Base-by-base conservation (phyloP, 106 monocot genomes). In the Dendrobium nobile region DNA sequence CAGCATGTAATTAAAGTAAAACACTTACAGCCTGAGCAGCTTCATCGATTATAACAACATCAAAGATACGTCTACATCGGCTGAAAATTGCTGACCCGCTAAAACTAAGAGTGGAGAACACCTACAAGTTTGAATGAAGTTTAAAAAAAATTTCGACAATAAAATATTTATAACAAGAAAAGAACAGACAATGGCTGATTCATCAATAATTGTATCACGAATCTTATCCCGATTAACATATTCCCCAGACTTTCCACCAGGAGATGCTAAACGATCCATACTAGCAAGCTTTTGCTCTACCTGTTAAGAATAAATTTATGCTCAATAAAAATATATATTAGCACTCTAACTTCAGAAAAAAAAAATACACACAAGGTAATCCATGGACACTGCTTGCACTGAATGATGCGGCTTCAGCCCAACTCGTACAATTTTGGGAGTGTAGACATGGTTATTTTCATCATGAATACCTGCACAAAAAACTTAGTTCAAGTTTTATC, bases 21-120 rank as follows among this genome's bases (percentile, higher is more conserved):
- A 51, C 33, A 81, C 92, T 84, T 91, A 99, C 98, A 65, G 98
- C 98, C 88, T 99, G 98, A 82, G 98, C 98, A 87, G 98, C 98
- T 90, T 99, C 98, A 88, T 99, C 98, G 51, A 99, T 99, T 83
- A 99, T 95, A 64, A 99, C 98, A 80, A 99, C 93, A 99, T 99
- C 98, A 88, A 99, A 99, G 20, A 80, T 81, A 47, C 91, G 89
- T 82, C 88, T 91, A 93, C 90, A 87, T 80, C 86, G 85, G 84
- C 84, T 87, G 82, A 99, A 95, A 56, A 89, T 56, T 75, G 90
- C 8, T 59, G 98, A 99, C 42, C 98, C 98, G 76, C 94, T 99
- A 78, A 99, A 99, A 85, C 98, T 93, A 28, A 99, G 95, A 77
- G 98, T 99, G 11, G 98, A 91, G 79, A 99, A 95, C 13, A 99